Evolutionary conservation across 1,284 basidiomycete genomes (phyloP).

Genomic region (Tilletia setariae): DNA sequence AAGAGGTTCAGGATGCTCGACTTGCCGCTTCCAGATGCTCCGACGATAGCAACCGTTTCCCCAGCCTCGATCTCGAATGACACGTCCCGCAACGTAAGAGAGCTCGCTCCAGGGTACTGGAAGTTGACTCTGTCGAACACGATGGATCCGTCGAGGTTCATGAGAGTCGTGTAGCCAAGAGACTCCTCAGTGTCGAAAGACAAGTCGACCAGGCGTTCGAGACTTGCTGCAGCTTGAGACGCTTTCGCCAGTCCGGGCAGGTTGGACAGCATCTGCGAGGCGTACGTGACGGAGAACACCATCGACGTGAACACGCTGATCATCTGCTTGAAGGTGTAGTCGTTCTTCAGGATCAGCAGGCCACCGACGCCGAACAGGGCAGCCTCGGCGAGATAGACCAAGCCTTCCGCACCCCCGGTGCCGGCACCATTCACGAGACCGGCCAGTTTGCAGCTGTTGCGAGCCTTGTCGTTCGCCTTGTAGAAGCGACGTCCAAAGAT

Average conservation of each 20-base stretch:
- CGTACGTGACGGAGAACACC: constrained; percentile 88
- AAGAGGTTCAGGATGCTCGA: constrained; percentile 44
- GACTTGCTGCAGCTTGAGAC: constrained; percentile 67
- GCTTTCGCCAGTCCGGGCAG: constrained; percentile 42
- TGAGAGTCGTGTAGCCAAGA: not conserved
- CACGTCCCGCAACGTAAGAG: constrained; percentile 21
- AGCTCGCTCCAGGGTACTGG: constrained; percentile 31
- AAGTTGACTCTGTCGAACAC: constrained; percentile 41
- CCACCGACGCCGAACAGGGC: constrained; percentile 86
- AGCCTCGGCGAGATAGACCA: constrained; percentile 74
- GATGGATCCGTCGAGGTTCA: not conserved
- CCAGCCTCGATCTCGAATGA: constrained; percentile 31
- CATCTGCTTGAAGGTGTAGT: constrained; percentile 80
- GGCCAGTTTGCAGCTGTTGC: constrained; percentile 60
- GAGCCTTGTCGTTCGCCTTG: too few relatives aligned
- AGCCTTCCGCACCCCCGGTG: constrained; percentile 72
- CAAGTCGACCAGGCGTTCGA: constrained; percentile 68
- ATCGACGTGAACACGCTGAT: constrained; percentile 85
- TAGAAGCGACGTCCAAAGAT: constrained; percentile 60
- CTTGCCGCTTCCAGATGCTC: constrained; percentile 48
- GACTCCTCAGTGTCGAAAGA: constrained; percentile 19
- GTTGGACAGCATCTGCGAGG: constrained; percentile 80
- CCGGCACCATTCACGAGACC: too few relatives aligned
- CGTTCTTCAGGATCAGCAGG: constrained; percentile 72
- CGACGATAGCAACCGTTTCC: constrained; percentile 50